phyloP scores from a whole-genome alignment of 2,329 filamentous ascomycete genomes.

The Fusarium dlaminii region DNA sequence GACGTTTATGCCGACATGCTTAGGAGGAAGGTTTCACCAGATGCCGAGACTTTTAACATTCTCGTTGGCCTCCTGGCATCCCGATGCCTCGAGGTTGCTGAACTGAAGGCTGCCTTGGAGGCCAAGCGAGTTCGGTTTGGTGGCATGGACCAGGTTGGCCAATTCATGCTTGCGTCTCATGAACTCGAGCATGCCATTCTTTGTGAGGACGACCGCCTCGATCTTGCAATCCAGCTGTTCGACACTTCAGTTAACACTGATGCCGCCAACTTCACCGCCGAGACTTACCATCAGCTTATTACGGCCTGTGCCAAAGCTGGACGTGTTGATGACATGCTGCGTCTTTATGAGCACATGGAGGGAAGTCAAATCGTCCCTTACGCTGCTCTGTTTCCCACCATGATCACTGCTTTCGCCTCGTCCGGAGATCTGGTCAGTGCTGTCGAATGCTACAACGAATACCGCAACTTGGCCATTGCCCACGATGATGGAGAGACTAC shows the following conservation, averaged over 20 bases:
- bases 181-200: conserved; percentile 89
- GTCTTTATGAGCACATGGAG: conserved; percentile 93
- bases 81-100: conserved; percentile 80
- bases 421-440: conserved; percentile 85
- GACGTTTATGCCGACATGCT: conserved; percentile 98
- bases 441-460: conserved; percentile 95
- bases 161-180: conserved; percentile 88
- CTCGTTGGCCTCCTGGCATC: conserved; percentile 84
- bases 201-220: conserved; percentile 85
- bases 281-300: conserved; percentile 87
- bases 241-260: conserved; percentile 74
- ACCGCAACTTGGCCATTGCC: conserved; percentile 86
- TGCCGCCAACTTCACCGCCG: conserved; percentile 75
- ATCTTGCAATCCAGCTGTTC: conserved; percentile 87
- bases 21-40: conserved; percentile 80
- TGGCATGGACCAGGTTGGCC: conserved; percentile 82
- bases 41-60: conserved; percentile 87
- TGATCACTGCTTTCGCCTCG: conserved; percentile 93
- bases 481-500: conserved; percentile 78
- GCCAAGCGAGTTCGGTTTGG: conserved; percentile 86
- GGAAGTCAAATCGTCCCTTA: conserved; percentile 76
- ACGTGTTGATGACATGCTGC: conserved; percentile 87
- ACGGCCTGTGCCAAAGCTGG: conserved; percentile 86
- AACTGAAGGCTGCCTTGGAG: conserved; percentile 77
- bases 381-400: conserved; percentile 85